Percentiles rank a stretch among this genome's conserved stretches.
Conservation (phyloP, 352 stramenopile species). For the Pythium dissotocum region DNA sequence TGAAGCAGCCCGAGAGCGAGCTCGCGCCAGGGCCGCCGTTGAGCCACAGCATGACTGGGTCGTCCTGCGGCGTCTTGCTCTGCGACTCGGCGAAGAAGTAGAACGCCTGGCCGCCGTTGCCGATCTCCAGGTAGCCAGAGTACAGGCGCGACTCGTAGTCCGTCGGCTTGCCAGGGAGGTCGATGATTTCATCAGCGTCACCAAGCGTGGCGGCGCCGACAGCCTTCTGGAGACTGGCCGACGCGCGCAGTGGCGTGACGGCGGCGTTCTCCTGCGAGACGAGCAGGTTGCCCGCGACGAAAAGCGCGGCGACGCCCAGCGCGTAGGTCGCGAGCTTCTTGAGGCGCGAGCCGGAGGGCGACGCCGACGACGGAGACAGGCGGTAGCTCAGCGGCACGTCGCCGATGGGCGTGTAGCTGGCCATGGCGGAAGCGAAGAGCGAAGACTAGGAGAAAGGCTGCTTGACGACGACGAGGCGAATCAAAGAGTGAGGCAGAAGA, state of each 20-base stretch:
- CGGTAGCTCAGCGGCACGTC: conserved; percentile 25
- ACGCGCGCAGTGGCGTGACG: not conserved
- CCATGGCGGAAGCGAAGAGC: not conserved
- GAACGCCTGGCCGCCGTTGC: conserved; percentile 60
- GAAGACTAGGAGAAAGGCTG: not conserved
- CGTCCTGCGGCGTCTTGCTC: conserved; percentile 32
- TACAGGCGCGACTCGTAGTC: conserved; percentile 56
- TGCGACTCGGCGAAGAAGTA: conserved; percentile 75
- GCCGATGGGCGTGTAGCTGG: conserved; percentile 26
- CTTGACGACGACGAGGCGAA: not conserved
- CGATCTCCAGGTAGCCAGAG: conserved; percentile 56
- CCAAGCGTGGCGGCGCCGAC: conserved; percentile 14
- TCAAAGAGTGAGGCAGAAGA: not conserved
- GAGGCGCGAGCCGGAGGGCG: conserved; percentile 9
- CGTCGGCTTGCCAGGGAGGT: conserved; percentile 41
- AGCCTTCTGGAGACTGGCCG: not conserved
- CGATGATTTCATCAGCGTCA: conserved; percentile 46
- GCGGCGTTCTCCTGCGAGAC: conserved; percentile 18
- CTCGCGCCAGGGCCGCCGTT: conserved; percentile 65
- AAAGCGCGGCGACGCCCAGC: conserved; percentile 26
- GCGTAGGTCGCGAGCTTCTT: conserved; percentile 18
- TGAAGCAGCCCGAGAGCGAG: conserved; percentile 62
- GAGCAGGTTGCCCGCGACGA: conserved; percentile 17
- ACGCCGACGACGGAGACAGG: conserved; percentile 9
- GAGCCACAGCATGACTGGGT: conserved; percentile 70